Percentiles rank a stretch among this genome's conserved stretches.
Evolutionary conservation across 129 eudicot genomes (phyloP).

Genomic region (Centaurea solstitialis): DNA sequence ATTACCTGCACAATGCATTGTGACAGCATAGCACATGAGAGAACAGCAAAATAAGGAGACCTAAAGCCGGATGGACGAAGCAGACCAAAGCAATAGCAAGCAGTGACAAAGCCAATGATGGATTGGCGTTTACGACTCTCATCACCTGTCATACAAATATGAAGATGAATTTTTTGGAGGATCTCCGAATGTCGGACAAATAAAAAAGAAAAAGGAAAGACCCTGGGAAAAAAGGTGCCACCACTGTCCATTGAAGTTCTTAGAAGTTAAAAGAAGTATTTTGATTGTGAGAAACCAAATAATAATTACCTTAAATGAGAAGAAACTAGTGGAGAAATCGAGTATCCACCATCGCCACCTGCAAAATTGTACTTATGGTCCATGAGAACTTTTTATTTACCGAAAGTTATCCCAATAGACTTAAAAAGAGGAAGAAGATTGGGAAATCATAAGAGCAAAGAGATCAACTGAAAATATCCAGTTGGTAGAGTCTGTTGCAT

Average conservation of each 20-base stretch:
- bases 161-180: conserved; percentile 1
- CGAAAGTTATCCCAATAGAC: background rate
- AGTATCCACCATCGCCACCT: conserved; percentile 82
- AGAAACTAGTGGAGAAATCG: conserved; percentile 39
- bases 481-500: background rate
- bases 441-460: background rate
- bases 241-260: conserved; percentile 7
- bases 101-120: conserved; percentile 57
- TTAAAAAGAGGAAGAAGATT: background rate
- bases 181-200: conserved; percentile 7
- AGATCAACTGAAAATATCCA: background rate
- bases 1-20: conserved; percentile 82
- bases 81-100: conserved; percentile 68
- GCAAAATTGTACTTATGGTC: conserved; percentile 23
- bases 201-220: conserved; percentile 1
- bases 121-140: conserved; percentile 58
- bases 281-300: background rate
- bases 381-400: background rate
- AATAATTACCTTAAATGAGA: conserved; percentile 61
- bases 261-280: background rate
- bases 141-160: conserved; percentile 52
- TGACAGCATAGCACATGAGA: conserved; percentile 75
- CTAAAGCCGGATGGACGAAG: conserved; percentile 94
- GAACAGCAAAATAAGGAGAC: conserved; percentile 64
- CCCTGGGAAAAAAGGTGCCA: background rate